phyloP scores from a whole-genome alignment of 805 yeast genomes.

The Candida lessepsii region DNA sequence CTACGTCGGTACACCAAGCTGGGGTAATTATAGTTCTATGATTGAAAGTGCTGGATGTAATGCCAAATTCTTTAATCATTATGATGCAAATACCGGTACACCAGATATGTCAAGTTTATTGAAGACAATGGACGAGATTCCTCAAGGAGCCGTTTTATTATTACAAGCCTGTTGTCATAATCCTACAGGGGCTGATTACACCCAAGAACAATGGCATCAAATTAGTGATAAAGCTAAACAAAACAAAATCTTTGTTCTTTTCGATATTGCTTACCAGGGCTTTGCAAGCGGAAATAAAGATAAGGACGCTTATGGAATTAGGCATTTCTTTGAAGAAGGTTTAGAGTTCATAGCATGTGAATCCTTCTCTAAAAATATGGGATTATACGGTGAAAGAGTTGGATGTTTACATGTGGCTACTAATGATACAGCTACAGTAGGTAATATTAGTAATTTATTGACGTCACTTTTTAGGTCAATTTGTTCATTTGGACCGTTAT shows the following conservation, averaged over 20 bases:
- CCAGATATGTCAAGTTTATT: conserved; percentile 29
- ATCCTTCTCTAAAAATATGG: conserved; percentile 44
- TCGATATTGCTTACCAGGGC: conserved; percentile 46
- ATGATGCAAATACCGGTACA: conserved; percentile 24
- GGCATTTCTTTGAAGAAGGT: conserved; percentile 36
- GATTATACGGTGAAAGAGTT: conserved; percentile 40
- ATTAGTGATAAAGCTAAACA: conserved; percentile 26
- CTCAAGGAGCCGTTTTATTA: conserved; percentile 32
- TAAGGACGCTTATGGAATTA: conserved; percentile 44
- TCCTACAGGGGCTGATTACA: conserved; percentile 44
- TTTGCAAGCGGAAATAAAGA: conserved; percentile 58
- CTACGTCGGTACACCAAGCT: conserved; percentile 38
- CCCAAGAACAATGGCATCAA: conserved; percentile 35
- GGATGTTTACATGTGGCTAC: conserved; percentile 37
- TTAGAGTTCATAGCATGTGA: conserved; percentile 29
- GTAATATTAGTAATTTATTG: conserved; percentile 24
- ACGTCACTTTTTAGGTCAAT: conserved; percentile 36
- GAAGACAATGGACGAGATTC: conserved; percentile 28
- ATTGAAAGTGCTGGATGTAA: conserved; percentile 30
- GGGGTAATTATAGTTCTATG: conserved; percentile 41
- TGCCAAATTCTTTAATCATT: conserved; percentile 29
- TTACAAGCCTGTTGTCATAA: conserved; percentile 46
- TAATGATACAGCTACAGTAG: conserved; percentile 17
- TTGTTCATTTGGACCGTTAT: conserved; percentile 48
- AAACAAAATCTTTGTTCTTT: conserved; percentile 27